phyloP scores from a whole-genome alignment of 768 basidiomycete species.

The Fistulinella prunicolor region DNA sequence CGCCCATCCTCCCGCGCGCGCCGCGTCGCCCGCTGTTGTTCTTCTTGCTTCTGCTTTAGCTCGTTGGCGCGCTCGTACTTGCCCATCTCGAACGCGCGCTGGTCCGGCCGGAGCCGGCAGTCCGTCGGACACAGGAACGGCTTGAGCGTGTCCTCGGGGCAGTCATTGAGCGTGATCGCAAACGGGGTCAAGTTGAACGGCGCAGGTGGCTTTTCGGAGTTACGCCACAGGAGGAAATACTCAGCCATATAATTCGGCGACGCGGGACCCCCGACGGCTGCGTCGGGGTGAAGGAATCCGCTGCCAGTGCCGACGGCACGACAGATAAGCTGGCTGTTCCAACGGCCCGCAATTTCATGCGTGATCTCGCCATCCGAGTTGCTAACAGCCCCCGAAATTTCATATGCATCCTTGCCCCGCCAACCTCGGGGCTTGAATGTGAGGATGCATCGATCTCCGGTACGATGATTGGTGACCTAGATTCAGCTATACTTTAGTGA shows the following conservation, averaged over 20 bases:
- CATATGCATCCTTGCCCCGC: constrained; percentile 88
- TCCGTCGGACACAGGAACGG: constrained; percentile 86
- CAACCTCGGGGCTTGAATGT: constrained; percentile 97
- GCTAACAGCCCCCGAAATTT: constrained; percentile 84
- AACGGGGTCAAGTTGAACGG: constrained; percentile 97
- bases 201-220: constrained; percentile 75
- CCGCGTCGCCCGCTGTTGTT: constrained; percentile 69
- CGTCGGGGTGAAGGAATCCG: constrained; percentile 71
- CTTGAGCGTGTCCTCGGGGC: constrained; percentile 63
- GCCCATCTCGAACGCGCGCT: constrained; percentile 90
- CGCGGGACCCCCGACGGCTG: constrained; percentile 46
- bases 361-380: constrained; percentile 60
- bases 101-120: constrained; percentile 89
- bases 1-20: constrained; percentile 72
- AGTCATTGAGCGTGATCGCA: constrained; percentile 89
- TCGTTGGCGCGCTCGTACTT: constrained; percentile 80
- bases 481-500: constrained; percentile 3
- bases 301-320: constrained; percentile 60
- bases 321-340: constrained; percentile 94
- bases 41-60: constrained; percentile 79
- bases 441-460: constrained; percentile 79
- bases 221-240: constrained; percentile 88
- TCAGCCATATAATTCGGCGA: constrained; percentile 53
- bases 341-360: constrained; percentile 91
- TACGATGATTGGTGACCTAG: constrained; percentile 83